phyloP scores from a whole-genome alignment of 2,329 filamentous ascomycete genomes.

The Aspergillus ibericus region DNA sequence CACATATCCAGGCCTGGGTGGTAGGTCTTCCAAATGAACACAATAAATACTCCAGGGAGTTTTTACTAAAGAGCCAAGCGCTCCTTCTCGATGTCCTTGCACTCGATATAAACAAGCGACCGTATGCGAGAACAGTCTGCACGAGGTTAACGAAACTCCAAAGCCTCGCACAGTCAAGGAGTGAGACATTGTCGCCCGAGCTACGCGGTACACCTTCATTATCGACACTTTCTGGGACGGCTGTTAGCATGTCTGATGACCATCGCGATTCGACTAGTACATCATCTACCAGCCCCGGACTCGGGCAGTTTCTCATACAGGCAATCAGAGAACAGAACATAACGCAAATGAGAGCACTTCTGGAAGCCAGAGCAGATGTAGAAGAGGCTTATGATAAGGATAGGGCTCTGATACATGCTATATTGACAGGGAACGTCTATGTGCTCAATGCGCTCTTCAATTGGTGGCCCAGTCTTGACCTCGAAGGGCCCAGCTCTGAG shows the following conservation, averaged over 20 bases:
- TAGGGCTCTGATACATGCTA: conserved; percentile 6
- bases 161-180: neutral
- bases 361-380: neutral
- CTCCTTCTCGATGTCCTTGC: conserved; percentile 3
- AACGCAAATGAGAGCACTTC: neutral
- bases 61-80: neutral
- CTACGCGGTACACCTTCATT: neutral
- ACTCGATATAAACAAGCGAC: conserved; percentile 4
- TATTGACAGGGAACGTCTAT: neutral
- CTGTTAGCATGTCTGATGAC: neutral
- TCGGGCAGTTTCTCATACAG: neutral
- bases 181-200: neutral
- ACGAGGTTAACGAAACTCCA: neutral
- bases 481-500: neutral
- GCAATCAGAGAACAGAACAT: neutral
- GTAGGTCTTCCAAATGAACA: neutral
- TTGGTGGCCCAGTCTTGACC: neutral
- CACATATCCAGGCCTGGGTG: conserved; percentile 16
- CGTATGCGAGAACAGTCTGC: neutral
- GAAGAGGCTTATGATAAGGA: neutral
- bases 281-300: neutral
- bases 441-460: neutral
- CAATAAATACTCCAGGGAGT: neutral
- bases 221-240: too few relatives aligned
- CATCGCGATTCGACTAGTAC: neutral